Conservation (phyloP, 352 stramenopile species). For the Pythium aristosporum region DNA sequence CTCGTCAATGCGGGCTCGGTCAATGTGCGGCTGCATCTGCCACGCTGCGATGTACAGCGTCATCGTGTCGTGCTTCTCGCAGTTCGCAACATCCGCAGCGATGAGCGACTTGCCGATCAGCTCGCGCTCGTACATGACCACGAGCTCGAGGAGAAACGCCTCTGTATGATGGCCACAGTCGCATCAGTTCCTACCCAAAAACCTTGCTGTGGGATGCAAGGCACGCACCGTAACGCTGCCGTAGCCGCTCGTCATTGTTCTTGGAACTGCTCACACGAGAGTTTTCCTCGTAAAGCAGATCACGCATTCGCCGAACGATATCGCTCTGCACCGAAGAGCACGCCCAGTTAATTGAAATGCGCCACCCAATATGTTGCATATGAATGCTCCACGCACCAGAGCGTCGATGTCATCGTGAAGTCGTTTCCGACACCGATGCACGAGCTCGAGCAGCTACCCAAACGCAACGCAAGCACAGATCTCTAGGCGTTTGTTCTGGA, state of each 20-base stretch:
- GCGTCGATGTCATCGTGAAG: slow-evolving; percentile 48
- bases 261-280: not conserved
- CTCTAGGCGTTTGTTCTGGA: not conserved
- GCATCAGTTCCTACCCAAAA: not conserved
- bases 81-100: slow-evolving; percentile 66
- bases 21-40: slow-evolving; percentile 86
- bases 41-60: slow-evolving; percentile 79
- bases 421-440: slow-evolving; percentile 59
- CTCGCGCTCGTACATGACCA: slow-evolving; percentile 80
- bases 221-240: slow-evolving; percentile 49
- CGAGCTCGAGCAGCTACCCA: slow-evolving; percentile 62
- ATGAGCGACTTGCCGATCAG: slow-evolving; percentile 79
- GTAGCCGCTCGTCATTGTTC: slow-evolving; percentile 29
- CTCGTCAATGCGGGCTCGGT: slow-evolving; percentile 61
- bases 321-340: not conserved
- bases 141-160: slow-evolving; percentile 52
- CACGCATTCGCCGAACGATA: slow-evolving; percentile 50
- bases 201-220: not conserved
- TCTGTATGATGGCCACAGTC: slow-evolving; percentile 30
- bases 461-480: not conserved
- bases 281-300: slow-evolving; percentile 28
- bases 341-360: not conserved
- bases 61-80: slow-evolving; percentile 59
- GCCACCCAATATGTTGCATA: not conserved
- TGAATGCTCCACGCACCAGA: slow-evolving; percentile 34